Conservation (phyloP, 2,329 filamentous ascomycete species). For the Penicillium polonicum region DNA sequence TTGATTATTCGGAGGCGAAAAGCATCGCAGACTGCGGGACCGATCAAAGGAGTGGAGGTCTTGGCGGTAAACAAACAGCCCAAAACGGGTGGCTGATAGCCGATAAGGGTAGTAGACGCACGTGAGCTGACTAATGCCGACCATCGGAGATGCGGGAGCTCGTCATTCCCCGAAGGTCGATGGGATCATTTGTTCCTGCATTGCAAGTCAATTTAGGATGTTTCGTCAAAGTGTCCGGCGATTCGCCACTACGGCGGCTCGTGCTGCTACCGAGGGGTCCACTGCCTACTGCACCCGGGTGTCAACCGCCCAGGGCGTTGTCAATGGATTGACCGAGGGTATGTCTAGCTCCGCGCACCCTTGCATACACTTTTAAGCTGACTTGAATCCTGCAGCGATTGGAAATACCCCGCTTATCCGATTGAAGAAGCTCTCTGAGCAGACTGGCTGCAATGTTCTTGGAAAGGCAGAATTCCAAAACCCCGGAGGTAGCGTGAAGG, state of each 20-base stretch:
- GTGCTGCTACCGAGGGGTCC: conserved; percentile 49
- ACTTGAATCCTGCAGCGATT: conserved; percentile 64
- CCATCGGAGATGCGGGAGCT: conserved; percentile 20
- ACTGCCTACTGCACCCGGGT: conserved; percentile 67
- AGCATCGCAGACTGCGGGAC: conserved; percentile 23
- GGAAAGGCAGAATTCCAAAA: conserved; percentile 99
- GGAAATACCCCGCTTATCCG: conserved; percentile 95
- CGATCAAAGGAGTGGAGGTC: conserved; percentile 17
- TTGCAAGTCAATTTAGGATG: conserved; percentile 51
- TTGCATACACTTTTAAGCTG: not conserved
- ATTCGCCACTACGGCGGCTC: conserved; percentile 63
- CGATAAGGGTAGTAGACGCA: conserved; percentile 10
- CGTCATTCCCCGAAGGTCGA: conserved; percentile 6
- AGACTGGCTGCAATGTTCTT: conserved; percentile 90
- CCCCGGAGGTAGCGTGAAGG: conserved; percentile 93
- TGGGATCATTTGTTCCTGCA: conserved; percentile 6
- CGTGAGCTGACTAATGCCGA: conserved; percentile 28
- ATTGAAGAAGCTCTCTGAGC: conserved; percentile 79
- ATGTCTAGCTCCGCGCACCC: conserved; percentile 28
- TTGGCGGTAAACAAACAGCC: conserved; percentile 42
- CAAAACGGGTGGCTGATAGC: conserved; percentile 33
- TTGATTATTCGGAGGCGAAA: conserved; percentile 19
- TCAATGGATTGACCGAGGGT: conserved; percentile 80
- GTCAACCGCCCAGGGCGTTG: conserved; percentile 75
- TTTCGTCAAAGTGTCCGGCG: conserved; percentile 67